A percentile compares a stretch with the other conserved stretches of the same genome.
Evolutionary conservation across 1,139 yeast genomes (phyloP).

Genomic region (Zhuliangozyma parablackwelliae): DNA sequence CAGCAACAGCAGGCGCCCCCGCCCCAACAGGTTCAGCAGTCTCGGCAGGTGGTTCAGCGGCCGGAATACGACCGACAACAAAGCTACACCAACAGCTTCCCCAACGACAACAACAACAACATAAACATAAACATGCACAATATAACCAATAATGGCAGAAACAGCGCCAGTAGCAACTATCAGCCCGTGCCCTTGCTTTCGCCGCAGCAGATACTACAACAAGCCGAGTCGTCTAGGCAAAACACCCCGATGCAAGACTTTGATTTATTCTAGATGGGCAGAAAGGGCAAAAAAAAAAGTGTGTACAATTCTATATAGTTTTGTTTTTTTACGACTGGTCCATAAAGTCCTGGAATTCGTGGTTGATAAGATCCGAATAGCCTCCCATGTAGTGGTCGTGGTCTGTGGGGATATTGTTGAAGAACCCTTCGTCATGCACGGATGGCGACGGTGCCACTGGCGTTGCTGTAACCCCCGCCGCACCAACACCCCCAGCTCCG

Average conservation of each 20-base stretch:
- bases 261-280: too few species aligned
- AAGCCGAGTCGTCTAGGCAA: slow-evolving; percentile 14
- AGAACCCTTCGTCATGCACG: not conserved
- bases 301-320: not conserved
- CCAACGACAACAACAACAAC: not conserved
- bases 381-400: slow-evolving; percentile 11
- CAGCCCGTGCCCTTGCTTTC: slow-evolving; percentile 22
- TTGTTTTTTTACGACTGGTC: slow-evolving; percentile 11
- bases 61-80: not conserved
- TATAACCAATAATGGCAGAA: too few species aligned
- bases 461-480: not conserved
- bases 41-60: slow-evolving; percentile 1
- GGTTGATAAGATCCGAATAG: slow-evolving; percentile 37
- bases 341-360: slow-evolving; percentile 36
- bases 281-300: too few species aligned
- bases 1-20: slow-evolving; percentile 1
- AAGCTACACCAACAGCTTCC: too few species aligned
- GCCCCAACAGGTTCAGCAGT: not conserved
- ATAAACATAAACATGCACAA: too few species aligned
- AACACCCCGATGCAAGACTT: slow-evolving; percentile 7
- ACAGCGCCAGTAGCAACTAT: not conserved
- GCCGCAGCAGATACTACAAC: slow-evolving; percentile 39
- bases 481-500: not conserved
- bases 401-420: not conserved
- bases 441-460: not conserved